Evolutionary conservation across 768 basidiomycete genomes (phyloP).

Genomic region (Collybia nuda): DNA sequence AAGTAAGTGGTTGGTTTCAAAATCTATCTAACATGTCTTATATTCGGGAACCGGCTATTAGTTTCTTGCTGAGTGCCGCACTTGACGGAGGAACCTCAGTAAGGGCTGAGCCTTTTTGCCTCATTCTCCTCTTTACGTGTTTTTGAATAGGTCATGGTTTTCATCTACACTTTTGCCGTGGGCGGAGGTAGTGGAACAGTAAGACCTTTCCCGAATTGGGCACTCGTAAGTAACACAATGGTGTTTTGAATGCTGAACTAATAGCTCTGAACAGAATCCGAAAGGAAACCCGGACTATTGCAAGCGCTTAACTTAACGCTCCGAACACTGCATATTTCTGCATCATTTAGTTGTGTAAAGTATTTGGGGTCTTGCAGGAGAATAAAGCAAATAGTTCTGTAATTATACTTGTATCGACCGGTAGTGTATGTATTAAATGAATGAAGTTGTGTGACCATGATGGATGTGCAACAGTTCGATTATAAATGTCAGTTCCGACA

Average conservation of each 20-base stretch:
- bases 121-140: slow-evolving; percentile 19
- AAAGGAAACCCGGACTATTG: slow-evolving; percentile 13
- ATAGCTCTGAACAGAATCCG: slow-evolving; percentile 8
- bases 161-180: slow-evolving; percentile 44
- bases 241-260: background rate
- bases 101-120: slow-evolving; percentile 25
- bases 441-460: too few species aligned
- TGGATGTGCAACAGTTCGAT: too few species aligned
- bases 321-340: background rate
- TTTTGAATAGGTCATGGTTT: slow-evolving; percentile 35
- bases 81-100: slow-evolving; percentile 53
- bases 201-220: slow-evolving; percentile 34
- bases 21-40: background rate
- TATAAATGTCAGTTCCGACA: too few species aligned
- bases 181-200: slow-evolving; percentile 43
- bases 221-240: slow-evolving; percentile 26
- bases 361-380: too few species aligned
- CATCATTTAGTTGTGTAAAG: too few species aligned
- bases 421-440: too few species aligned
- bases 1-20: slow-evolving; percentile 20
- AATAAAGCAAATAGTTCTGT: too few species aligned
- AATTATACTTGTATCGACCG: too few species aligned
- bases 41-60: slow-evolving; percentile 6
- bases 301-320: slow-evolving; percentile 11
- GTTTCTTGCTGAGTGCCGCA: slow-evolving; percentile 49